These are phyloP conservation scores for Auricularia cornea DNA, from an alignment of 768 basidiomycete genomes.

Conservation along the genomic window DNA sequence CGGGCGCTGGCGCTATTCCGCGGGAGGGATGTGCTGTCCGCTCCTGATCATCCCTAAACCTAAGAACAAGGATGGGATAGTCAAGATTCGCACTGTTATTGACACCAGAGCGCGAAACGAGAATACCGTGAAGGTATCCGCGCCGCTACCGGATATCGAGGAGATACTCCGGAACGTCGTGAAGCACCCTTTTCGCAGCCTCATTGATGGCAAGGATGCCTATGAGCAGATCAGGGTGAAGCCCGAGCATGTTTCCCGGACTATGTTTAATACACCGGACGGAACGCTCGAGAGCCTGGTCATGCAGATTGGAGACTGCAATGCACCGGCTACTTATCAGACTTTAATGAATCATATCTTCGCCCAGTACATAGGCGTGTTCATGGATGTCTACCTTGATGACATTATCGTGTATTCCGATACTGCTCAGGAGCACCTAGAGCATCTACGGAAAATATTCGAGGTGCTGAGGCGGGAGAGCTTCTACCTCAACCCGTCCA, in stretches of 20 bases:
- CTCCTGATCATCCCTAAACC: conserved; percentile 1
- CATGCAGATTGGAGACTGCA: conserved; percentile 16
- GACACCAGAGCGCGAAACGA: conserved; percentile 1
- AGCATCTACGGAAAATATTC: conserved; percentile 10
- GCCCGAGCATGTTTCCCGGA: conserved; percentile 9
- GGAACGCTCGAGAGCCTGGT: conserved; percentile 15
- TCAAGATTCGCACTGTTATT: neutral
- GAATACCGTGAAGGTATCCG: conserved; percentile 3
- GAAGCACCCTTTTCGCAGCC: conserved; percentile 1
- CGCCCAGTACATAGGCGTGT: conserved; percentile 10
- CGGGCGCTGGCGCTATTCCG: no score
- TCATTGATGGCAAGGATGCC: conserved; percentile 11
- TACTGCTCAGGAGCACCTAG: conserved; percentile 24
- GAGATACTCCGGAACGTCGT: conserved; percentile 1
- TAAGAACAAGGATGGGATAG: neutral
- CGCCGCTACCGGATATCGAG: conserved; percentile 4
- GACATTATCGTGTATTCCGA: conserved; percentile 22
- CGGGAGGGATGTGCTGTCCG: neutral
- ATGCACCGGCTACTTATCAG: conserved; percentile 14
- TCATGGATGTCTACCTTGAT: conserved; percentile 15
- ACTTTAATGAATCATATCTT: conserved; percentile 13
- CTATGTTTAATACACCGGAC: conserved; percentile 10
- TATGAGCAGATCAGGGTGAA: conserved; percentile 13
- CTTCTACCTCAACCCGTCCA: conserved; percentile 8
- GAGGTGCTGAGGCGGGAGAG: conserved; percentile 6